Conservation (phyloP, 2,329 filamentous ascomycete species). For the Chaetoscypha palmicola region DNA sequence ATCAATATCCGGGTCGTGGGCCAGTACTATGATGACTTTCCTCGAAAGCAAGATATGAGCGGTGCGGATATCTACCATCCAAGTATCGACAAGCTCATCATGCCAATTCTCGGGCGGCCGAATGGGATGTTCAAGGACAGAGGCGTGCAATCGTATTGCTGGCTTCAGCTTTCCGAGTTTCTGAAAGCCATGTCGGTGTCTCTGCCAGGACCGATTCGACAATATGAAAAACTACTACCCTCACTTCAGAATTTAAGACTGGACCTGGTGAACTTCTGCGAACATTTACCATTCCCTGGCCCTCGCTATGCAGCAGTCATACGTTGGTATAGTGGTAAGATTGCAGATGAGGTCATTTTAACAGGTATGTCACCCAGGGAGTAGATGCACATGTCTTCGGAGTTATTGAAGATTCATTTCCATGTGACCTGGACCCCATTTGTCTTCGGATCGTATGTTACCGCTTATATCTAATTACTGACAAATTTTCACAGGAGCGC, state of each 20-base stretch:
- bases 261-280: constrained; percentile 22
- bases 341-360: constrained; percentile 17
- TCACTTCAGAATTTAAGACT: constrained; percentile 13
- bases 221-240: constrained; percentile 13
- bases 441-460: not conserved
- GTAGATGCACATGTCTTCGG: too few relatives aligned
- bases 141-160: constrained; percentile 22
- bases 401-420: not conserved
- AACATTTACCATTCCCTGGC: constrained; percentile 16
- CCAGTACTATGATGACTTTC: constrained; percentile 47
- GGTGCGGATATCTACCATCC: constrained; percentile 13
- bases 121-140: constrained; percentile 12
- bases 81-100: constrained; percentile 4
- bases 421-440: not conserved
- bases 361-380: constrained; percentile 13
- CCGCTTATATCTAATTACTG: too few relatives aligned
- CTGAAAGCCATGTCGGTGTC: constrained; percentile 11
- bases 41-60: constrained; percentile 11
- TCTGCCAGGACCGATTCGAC: constrained; percentile 1
- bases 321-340: constrained; percentile 17
- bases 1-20: constrained; percentile 48
- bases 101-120: constrained; percentile 13
- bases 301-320: constrained; percentile 8
- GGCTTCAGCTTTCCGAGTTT: constrained; percentile 20
- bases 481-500: too few relatives aligned